A percentile compares a stretch with the other conserved stretches of the same genome.
phyloP scores from a whole-genome alignment of 1,139 yeast species.

The Taiozyma sp. region DNA sequence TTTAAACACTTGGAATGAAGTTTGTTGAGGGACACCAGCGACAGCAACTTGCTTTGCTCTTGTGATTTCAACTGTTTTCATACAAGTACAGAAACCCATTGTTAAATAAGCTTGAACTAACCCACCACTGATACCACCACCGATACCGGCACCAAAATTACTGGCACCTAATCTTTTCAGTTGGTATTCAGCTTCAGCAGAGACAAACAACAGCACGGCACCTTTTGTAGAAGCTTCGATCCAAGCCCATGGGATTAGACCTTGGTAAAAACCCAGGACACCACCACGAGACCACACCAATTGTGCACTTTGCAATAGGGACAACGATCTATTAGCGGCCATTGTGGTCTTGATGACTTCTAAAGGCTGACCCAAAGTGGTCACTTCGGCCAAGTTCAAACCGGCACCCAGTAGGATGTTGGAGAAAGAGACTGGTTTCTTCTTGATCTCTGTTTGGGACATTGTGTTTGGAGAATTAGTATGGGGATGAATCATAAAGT shows the following conservation, averaged over 20 bases:
- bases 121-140: constrained; percentile 95
- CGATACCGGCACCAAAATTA: constrained; percentile 80
- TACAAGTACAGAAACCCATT: constrained; percentile 96
- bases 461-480: neutral
- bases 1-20: constrained; percentile 80
- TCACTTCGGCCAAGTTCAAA: constrained; percentile 84
- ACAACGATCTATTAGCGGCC: constrained; percentile 88
- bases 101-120: constrained; percentile 88
- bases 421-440: constrained; percentile 84
- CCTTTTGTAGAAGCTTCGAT: constrained; percentile 99
- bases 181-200: constrained; percentile 86
- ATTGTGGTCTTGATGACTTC: constrained; percentile 95
- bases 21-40: constrained; percentile 62
- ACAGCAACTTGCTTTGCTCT: constrained; percentile 74
- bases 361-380: constrained; percentile 93
- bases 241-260: constrained; percentile 99
- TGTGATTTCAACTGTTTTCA: constrained; percentile 97
- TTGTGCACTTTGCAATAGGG: constrained; percentile 60
- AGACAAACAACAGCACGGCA: constrained; percentile 90
- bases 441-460: constrained; percentile 38
- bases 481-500: neutral
- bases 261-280: constrained; percentile 86
- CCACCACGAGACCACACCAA: constrained; percentile 95
- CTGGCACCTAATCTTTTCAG: constrained; percentile 59
- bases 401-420: constrained; percentile 94